Conservation (phyloP, 2,329 filamentous ascomycete genomes). For the Fusarium torreyae region DNA sequence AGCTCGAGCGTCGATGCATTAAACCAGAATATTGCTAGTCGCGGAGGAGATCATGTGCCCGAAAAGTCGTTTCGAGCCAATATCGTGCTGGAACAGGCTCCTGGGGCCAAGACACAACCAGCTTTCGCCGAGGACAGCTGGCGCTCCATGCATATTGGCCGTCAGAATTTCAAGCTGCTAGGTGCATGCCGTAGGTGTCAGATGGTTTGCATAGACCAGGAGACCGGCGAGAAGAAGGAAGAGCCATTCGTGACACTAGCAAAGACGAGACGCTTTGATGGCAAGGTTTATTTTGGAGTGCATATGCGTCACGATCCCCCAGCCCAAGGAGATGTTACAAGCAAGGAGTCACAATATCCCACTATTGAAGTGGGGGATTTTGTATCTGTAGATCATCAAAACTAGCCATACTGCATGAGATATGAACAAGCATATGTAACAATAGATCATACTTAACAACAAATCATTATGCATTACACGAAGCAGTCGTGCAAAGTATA, state of each 20-base stretch:
- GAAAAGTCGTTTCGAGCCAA: conserved; percentile 90
- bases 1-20: conserved; percentile 83
- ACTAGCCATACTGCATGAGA: neutral
- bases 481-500: neutral
- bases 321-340: neutral
- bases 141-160: conserved; percentile 76
- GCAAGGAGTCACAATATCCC: conserved; percentile 47
- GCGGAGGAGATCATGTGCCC: conserved; percentile 75
- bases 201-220: conserved; percentile 95
- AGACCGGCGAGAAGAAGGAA: conserved; percentile 80
- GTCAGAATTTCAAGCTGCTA: conserved; percentile 77
- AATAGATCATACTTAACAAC: conserved; percentile 5
- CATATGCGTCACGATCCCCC: conserved; percentile 74
- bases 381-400: conserved; percentile 49
- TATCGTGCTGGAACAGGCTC: conserved; percentile 74
- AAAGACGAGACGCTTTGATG: conserved; percentile 86
- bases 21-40: conserved; percentile 78
- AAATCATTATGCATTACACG: neutral
- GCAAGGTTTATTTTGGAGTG: conserved; percentile 90
- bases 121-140: conserved; percentile 88
- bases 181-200: conserved; percentile 91
- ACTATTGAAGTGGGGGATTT: conserved; percentile 67
- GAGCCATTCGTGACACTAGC: conserved; percentile 92
- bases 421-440: conserved; percentile 3
- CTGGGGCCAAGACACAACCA: conserved; percentile 58